Evolutionary conservation across 2,329 filamentous ascomycete genomes (phyloP).

Genomic region (Penicillium freii): DNA sequence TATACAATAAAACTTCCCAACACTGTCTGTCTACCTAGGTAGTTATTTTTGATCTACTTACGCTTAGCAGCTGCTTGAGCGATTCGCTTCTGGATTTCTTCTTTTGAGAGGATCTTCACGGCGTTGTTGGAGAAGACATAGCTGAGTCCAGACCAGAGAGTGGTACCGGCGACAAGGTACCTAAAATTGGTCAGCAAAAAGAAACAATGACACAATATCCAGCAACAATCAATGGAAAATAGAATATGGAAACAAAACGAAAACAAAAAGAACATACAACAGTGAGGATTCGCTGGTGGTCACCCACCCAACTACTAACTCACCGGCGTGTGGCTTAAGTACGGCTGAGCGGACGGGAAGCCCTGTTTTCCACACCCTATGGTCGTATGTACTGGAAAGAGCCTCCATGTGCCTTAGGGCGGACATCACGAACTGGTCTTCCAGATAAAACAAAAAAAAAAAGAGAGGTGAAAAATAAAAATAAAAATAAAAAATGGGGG

Average conservation of each 20-base stretch:
- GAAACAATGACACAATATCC: background rate
- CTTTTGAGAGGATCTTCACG: slow-evolving; percentile 71
- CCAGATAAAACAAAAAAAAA: background rate
- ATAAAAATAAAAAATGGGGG: background rate
- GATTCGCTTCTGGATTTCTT: slow-evolving; percentile 41
- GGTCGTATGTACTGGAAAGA: slow-evolving; percentile 40
- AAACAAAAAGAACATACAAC: slow-evolving; percentile 42
- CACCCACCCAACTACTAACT: slow-evolving; percentile 51
- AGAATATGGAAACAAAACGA: background rate
- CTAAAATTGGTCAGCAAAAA: slow-evolving; percentile 44
- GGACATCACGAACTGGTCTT: background rate
- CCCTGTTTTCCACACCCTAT: slow-evolving; percentile 50
- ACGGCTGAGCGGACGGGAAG: slow-evolving; percentile 51
- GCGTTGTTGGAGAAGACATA: slow-evolving; percentile 90
- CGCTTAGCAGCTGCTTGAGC: slow-evolving; percentile 31
- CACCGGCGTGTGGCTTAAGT: slow-evolving; percentile 50
- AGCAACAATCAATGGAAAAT: background rate
- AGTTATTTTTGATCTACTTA: slow-evolving; percentile 12
- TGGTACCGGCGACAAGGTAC: slow-evolving; percentile 82
- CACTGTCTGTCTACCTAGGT: too few species aligned
- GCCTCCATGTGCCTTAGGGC: slow-evolving; percentile 14
- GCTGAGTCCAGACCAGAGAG: slow-evolving; percentile 88
- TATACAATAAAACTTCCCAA: background rate
- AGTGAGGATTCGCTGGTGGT: slow-evolving; percentile 50
- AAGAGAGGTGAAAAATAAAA: background rate